phyloP scores from a whole-genome alignment of 176 grass and related monocot species.

The Neostapfia colusana region DNA sequence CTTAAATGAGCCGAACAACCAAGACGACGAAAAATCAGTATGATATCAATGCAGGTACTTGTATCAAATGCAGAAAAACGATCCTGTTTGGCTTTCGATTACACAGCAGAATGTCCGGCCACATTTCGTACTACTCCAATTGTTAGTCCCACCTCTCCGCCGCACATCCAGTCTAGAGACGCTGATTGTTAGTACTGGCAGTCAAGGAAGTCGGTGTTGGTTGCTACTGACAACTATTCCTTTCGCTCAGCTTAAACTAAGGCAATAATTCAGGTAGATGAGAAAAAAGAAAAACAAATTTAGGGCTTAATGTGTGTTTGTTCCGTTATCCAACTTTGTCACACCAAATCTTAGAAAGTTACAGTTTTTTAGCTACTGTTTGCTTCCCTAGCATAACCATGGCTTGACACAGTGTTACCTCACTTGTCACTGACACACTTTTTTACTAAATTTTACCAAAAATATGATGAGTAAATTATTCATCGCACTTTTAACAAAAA shows the following conservation, averaged over 20 bases:
- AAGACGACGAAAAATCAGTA: neutral
- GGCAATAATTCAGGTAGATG: conserved; percentile 12
- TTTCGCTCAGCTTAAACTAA: neutral
- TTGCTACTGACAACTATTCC: conserved; percentile 28
- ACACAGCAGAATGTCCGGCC: neutral
- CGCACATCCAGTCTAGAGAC: neutral
- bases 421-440: too few relatives aligned
- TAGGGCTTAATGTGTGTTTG: neutral
- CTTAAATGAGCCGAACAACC: neutral
- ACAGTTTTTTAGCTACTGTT: too few relatives aligned
- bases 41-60: too few relatives aligned
- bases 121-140: neutral
- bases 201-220: neutral
- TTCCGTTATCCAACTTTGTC: too few relatives aligned
- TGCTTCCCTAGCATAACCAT: too few relatives aligned
- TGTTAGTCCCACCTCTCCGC: too few relatives aligned
- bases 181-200: neutral
- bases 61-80: neutral
- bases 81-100: neutral
- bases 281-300: too few relatives aligned
- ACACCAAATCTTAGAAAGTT: too few relatives aligned
- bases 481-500: too few relatives aligned
- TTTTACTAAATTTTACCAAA: too few relatives aligned
- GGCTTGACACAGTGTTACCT: too few relatives aligned
- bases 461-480: too few relatives aligned